Conservation (phyloP, 768 basidiomycete species). For the Boletus pseudopeckii region DNA sequence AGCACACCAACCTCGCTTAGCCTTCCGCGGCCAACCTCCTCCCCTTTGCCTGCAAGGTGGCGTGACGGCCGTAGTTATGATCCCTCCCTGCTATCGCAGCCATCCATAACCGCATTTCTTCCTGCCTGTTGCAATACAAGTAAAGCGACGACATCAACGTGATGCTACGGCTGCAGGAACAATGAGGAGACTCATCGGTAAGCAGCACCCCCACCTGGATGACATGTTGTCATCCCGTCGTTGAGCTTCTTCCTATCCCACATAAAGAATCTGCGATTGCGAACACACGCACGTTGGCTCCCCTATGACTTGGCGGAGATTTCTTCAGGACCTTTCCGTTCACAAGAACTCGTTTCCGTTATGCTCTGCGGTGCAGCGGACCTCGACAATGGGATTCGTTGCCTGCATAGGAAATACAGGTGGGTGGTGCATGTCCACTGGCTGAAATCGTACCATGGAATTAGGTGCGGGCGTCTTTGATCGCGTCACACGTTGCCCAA, state of each 20-base stretch:
- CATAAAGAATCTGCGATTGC: conserved; percentile 24
- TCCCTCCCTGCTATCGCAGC: conserved; percentile 23
- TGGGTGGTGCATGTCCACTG: conserved; percentile 24
- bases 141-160: conserved; percentile 28
- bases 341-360: conserved; percentile 13
- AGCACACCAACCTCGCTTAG: conserved; percentile 28
- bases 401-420: conserved; percentile 18
- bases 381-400: conserved; percentile 15
- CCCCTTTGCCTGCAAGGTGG: conserved; percentile 29
- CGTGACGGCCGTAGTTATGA: conserved; percentile 16
- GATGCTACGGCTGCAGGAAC: conserved; percentile 25
- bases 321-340: conserved; percentile 13
- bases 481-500: conserved; percentile 24
- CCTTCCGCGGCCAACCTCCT: conserved; percentile 20
- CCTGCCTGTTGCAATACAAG: conserved; percentile 24
- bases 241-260: conserved; percentile 17
- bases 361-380: conserved; percentile 21
- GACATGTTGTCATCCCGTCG: conserved; percentile 4
- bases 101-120: conserved; percentile 18
- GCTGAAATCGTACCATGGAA: conserved; percentile 9
- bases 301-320: conserved; percentile 24
- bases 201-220: conserved; percentile 18
- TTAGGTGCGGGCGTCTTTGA: conserved; percentile 13
- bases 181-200: conserved; percentile 22
- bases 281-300: conserved; percentile 16